phyloP scores from a whole-genome alignment of 305 asterid species.

The Rubia balearica region DNA sequence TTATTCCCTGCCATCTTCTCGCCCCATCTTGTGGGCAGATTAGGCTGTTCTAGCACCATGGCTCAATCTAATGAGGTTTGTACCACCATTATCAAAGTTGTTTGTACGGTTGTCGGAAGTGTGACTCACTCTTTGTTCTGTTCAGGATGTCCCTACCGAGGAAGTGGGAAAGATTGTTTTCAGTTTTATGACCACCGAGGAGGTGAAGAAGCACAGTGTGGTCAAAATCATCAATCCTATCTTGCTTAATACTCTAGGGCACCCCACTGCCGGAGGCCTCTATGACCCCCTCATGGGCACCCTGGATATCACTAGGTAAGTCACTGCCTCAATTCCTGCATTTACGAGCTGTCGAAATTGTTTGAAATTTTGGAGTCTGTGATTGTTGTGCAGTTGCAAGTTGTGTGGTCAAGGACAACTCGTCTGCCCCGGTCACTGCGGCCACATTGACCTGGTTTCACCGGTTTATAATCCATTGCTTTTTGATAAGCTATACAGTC shows the following conservation, averaged over 20 bases:
- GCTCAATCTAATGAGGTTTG: background rate
- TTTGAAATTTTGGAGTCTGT: background rate
- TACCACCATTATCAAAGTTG: background rate
- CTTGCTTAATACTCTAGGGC: slow-evolving; percentile 42
- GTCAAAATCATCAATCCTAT: slow-evolving; percentile 52
- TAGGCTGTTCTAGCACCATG: background rate
- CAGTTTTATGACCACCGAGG: slow-evolving; percentile 63
- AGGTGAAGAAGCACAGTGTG: slow-evolving; percentile 59
- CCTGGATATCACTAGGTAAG: slow-evolving; percentile 43
- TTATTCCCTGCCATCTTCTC: no score
- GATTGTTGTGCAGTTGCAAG: slow-evolving; percentile 58
- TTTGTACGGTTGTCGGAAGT: background rate
- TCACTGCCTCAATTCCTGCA: background rate
- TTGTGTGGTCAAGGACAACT: slow-evolving; percentile 56
- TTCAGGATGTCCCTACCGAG: slow-evolving; percentile 34
- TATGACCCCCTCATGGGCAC: slow-evolving; percentile 86
- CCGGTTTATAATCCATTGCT: slow-evolving; percentile 74
- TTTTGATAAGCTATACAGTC: slow-evolving; percentile 37
- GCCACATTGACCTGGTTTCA: slow-evolving; percentile 76
- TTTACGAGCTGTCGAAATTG: background rate
- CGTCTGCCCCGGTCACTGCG: slow-evolving; percentile 77
- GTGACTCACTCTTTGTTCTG: background rate
- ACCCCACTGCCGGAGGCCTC: slow-evolving; percentile 58
- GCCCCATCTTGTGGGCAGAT: no score
- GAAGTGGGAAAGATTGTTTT: slow-evolving; percentile 56